Evolutionary conservation across 441 rosid genomes (phyloP).

Genomic region (Euphorbia schlechtendalii): DNA sequence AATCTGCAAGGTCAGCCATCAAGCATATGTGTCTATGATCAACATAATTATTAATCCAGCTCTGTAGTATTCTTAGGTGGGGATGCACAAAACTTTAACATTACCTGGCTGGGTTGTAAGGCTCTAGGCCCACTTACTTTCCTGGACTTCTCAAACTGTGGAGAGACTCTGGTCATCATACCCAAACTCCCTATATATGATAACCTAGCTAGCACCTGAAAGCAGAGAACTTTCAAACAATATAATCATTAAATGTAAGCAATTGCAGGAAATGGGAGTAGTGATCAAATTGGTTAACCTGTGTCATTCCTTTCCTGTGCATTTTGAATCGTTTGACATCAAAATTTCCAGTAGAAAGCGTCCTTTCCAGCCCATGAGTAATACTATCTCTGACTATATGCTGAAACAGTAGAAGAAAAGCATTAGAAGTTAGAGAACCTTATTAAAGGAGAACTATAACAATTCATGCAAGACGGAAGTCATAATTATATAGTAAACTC

Average conservation of each 20-base stretch:
- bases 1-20: slow-evolving; percentile 8
- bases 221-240: slow-evolving; percentile 22
- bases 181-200: slow-evolving; percentile 84
- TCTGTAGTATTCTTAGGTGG: background rate
- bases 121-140: slow-evolving; percentile 99
- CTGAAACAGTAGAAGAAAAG: slow-evolving; percentile 22
- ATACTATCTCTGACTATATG: slow-evolving; percentile 39
- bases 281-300: slow-evolving; percentile 40
- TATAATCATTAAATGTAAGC: slow-evolving; percentile 13
- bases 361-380: slow-evolving; percentile 66
- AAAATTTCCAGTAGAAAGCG: slow-evolving; percentile 94
- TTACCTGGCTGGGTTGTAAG: slow-evolving; percentile 97
- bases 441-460: background rate
- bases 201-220: slow-evolving; percentile 68
- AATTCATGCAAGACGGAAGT: no score
- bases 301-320: slow-evolving; percentile 97
- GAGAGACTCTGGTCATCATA: slow-evolving; percentile 69
- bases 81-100: slow-evolving; percentile 14
- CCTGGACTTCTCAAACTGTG: slow-evolving; percentile 97
- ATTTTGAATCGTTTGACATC: slow-evolving; percentile 90
- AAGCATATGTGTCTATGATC: slow-evolving; percentile 6
- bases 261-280: slow-evolving; percentile 13
- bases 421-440: background rate
- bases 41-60: slow-evolving; percentile 5
- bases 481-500: no score